Conservation (phyloP, 164 flowering plant genomes). For the Chimonanthus salicifolius region DNA sequence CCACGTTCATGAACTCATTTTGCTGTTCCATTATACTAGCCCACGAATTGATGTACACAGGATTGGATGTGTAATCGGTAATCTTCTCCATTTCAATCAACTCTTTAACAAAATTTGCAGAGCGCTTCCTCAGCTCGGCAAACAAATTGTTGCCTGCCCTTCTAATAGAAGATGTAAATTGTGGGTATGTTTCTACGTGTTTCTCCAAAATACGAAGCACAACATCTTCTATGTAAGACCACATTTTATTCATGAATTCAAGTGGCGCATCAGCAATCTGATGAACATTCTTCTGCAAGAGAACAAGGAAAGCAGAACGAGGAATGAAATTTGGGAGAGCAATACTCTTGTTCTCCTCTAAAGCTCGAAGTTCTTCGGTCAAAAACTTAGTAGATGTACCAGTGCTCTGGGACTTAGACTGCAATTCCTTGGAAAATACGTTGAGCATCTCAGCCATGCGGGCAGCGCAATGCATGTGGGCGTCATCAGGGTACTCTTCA, state of each 20-base stretch:
- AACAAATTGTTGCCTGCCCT: slow-evolving; percentile 21
- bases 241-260: slow-evolving; percentile 15
- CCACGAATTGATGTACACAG: slow-evolving; percentile 22
- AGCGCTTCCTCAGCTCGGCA: slow-evolving; percentile 15
- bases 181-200: slow-evolving; percentile 26
- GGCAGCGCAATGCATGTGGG: slow-evolving; percentile 12
- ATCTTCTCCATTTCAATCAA: slow-evolving; percentile 33
- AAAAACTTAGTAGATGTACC: slow-evolving; percentile 12
- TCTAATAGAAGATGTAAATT: slow-evolving; percentile 10
- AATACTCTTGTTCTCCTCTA: slow-evolving; percentile 33
- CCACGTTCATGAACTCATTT: slow-evolving; percentile 4
- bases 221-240: slow-evolving; percentile 18
- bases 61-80: slow-evolving; percentile 28
- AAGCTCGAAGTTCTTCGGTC: slow-evolving; percentile 23
- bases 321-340: slow-evolving; percentile 37
- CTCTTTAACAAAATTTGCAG: slow-evolving; percentile 18
- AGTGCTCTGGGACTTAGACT: slow-evolving; percentile 5
- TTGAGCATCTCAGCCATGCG: slow-evolving; percentile 28
- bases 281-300: slow-evolving; percentile 17
- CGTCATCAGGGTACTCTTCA: slow-evolving; percentile 34
- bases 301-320: slow-evolving; percentile 15
- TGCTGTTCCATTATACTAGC: slow-evolving; percentile 13
- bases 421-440: slow-evolving; percentile 18
- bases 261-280: slow-evolving; percentile 9
- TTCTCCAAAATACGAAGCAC: slow-evolving; percentile 14